phyloP scores from a whole-genome alignment of 2,329 filamentous ascomycete species.

The Stachybotrys elegans region DNA sequence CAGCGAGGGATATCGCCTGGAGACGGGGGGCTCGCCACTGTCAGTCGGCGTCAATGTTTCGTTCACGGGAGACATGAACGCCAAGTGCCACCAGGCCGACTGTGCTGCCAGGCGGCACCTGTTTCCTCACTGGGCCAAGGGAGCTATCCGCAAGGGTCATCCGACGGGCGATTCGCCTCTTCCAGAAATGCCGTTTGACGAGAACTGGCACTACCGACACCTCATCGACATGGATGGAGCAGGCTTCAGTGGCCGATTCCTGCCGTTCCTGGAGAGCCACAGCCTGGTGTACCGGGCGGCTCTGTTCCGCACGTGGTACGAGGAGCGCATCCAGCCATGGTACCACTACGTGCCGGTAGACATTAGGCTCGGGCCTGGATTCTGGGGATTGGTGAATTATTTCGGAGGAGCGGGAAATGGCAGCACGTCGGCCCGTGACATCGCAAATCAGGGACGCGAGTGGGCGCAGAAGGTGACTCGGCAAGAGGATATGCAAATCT shows the following conservation, averaged over 20 bases:
- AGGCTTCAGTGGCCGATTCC: conserved; percentile 55
- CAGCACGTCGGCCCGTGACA: conserved; percentile 23
- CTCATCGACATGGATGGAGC: conserved; percentile 62
- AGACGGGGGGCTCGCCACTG: not conserved
- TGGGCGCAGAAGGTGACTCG: conserved; percentile 62
- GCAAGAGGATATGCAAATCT: conserved; percentile 74
- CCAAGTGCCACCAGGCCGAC: not conserved
- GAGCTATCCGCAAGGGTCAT: conserved; percentile 50
- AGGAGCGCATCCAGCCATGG: conserved; percentile 69
- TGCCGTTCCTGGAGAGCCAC: conserved; percentile 61
- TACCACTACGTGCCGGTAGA: conserved; percentile 78
- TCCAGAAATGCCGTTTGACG: conserved; percentile 17
- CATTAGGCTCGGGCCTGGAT: conserved; percentile 34
- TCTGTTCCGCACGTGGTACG: conserved; percentile 76
- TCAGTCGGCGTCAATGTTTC: not conserved
- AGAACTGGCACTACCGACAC: conserved; percentile 65
- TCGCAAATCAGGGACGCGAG: conserved; percentile 58
- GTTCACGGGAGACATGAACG: not conserved
- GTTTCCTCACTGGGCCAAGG: conserved; percentile 45
- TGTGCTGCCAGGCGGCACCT: not conserved
- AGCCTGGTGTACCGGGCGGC: conserved; percentile 66
- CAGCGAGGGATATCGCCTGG: not conserved
- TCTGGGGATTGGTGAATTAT: not conserved
- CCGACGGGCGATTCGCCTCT: conserved; percentile 33
- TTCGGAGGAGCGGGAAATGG: not conserved